Evolutionary conservation across 108 stramenopile species (phyloP).

Genomic region (Epipyxis sp.): DNA sequence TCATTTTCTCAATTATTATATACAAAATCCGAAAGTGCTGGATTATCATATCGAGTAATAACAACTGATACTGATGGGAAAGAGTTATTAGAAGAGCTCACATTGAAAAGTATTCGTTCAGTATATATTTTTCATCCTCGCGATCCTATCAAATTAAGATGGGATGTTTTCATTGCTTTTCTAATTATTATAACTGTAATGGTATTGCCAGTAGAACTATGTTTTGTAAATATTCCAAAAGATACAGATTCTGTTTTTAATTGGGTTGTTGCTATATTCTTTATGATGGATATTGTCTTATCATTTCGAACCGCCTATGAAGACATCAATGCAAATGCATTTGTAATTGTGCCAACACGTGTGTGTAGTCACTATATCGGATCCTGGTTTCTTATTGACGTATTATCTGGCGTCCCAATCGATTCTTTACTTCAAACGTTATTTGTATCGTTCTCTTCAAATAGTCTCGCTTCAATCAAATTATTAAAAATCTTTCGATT

Average conservation of each 20-base stretch:
- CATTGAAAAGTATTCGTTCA: too few relatives aligned
- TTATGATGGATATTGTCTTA: conserved; percentile 64
- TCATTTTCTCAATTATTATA: too few relatives aligned
- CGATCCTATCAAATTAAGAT: conserved; percentile 51
- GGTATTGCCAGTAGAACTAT: conserved; percentile 45
- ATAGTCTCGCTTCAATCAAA: conserved; percentile 39
- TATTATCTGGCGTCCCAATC: conserved; percentile 43
- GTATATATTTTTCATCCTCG: too few relatives aligned
- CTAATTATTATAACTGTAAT: conserved; percentile 55
- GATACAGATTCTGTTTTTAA: conserved; percentile 35
- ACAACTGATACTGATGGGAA: too few relatives aligned
- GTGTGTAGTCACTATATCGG: conserved; percentile 59
- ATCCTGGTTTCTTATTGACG: conserved; percentile 63
- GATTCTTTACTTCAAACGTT: conserved; percentile 10
- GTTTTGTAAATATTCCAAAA: neutral
- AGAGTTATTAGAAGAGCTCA: too few relatives aligned
- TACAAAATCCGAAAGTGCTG: too few relatives aligned
- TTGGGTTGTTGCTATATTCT: conserved; percentile 58
- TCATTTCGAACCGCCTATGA: conserved; percentile 65
- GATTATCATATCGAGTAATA: too few relatives aligned
- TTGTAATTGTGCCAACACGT: conserved; percentile 50
- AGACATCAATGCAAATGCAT: conserved; percentile 51
- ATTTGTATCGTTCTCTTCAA: conserved; percentile 1
- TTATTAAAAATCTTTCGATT: conserved; percentile 62
- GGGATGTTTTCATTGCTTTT: conserved; percentile 52